phyloP scores from a whole-genome alignment of 148 eudicot species.

The Vaccinium macrocarpon region DNA sequence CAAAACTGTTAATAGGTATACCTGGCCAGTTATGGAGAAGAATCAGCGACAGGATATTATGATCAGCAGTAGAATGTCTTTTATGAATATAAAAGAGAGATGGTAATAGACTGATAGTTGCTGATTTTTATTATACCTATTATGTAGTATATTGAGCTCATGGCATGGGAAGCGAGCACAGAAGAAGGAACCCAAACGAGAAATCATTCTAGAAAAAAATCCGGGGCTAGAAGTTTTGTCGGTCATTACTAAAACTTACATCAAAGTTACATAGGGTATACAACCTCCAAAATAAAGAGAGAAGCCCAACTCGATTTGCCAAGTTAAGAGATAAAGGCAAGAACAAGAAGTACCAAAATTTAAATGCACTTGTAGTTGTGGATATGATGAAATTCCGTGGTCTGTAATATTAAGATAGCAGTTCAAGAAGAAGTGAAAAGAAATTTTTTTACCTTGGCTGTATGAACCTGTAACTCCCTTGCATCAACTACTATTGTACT shows the following conservation, averaged over 20 bases:
- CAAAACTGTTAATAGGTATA: conserved; percentile 80
- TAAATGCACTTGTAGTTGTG: neutral
- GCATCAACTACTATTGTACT: conserved; percentile 67
- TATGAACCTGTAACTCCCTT: conserved; percentile 44
- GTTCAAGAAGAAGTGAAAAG: neutral
- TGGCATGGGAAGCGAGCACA: neutral
- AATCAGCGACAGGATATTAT: conserved; percentile 12
- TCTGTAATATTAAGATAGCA: neutral
- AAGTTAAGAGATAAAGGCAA: neutral
- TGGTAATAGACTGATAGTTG: neutral
- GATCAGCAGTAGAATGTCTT: neutral
- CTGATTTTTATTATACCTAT: neutral
- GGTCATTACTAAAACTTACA: neutral
- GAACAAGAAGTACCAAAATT: neutral
- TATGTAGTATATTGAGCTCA: neutral
- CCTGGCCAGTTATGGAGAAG: conserved; percentile 43
- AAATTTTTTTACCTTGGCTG: conserved; percentile 62
- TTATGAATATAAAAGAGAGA: neutral
- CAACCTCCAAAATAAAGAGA: neutral
- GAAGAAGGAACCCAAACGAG: neutral
- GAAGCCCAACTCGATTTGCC: neutral
- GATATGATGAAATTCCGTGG: neutral
- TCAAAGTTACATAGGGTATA: neutral
- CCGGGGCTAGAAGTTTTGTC: neutral
- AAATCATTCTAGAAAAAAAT: neutral